Percentiles rank a stretch among this genome's conserved stretches.
phyloP scores from a whole-genome alignment of 2,329 filamentous ascomycete genomes.

The Sclerotinia minor region DNA sequence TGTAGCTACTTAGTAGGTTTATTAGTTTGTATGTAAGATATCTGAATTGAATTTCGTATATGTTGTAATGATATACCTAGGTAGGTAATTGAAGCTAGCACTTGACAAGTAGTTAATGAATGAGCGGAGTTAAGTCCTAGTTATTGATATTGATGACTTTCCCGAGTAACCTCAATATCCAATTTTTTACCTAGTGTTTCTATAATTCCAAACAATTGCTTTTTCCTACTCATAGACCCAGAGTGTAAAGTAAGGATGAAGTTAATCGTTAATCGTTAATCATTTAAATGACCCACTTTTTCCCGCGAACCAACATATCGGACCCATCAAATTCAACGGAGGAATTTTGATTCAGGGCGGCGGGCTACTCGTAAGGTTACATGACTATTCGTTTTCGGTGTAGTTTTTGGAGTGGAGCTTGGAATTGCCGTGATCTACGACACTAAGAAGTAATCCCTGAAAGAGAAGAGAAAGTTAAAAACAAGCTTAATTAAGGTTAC shows the following conservation, averaged over 20 bases:
- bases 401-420: background rate
- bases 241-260: slow-evolving; percentile 1
- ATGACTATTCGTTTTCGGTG: background rate
- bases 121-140: background rate
- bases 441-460: background rate
- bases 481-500: background rate
- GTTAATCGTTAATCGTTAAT: background rate
- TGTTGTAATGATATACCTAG: slow-evolving; percentile 1
- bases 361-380: no score
- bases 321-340: background rate
- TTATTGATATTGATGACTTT: background rate
- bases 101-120: background rate
- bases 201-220: no score
- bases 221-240: no score
- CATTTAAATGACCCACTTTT: background rate
- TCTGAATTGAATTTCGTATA: background rate
- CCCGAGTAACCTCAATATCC: background rate
- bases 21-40: no score
- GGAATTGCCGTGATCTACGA: slow-evolving; percentile 1
- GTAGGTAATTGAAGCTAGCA: background rate
- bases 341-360: background rate
- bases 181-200: no score
- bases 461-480: background rate
- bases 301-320: slow-evolving; percentile 2
- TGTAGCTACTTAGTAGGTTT: no score